Percentiles rank a stretch among this genome's conserved stretches.
Evolutionary conservation across 192 early-diverging fungal genomes (phyloP).

Genomic region (Coemansia sp.): DNA sequence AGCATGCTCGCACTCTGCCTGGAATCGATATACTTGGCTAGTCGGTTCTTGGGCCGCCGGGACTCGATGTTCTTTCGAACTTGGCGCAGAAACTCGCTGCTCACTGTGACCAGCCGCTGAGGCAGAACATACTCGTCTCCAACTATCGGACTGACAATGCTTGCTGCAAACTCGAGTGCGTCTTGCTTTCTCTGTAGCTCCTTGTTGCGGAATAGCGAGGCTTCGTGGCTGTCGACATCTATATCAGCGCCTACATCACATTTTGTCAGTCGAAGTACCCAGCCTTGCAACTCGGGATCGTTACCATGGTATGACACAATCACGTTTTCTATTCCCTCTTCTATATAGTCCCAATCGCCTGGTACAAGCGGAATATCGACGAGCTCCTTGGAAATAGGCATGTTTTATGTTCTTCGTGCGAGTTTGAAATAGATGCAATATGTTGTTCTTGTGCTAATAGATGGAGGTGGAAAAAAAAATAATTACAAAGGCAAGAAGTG

Average conservation of each 20-base stretch:
- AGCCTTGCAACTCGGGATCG: slow-evolving; percentile 26
- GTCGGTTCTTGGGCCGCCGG: slow-evolving; percentile 50
- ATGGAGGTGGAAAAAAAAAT: neutral
- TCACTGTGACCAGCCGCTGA: slow-evolving; percentile 14
- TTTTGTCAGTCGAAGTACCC: slow-evolving; percentile 42
- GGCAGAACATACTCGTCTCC: slow-evolving; percentile 58
- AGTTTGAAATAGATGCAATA: neutral
- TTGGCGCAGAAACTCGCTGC: slow-evolving; percentile 39
- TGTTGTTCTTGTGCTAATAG: neutral
- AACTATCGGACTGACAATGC: slow-evolving; percentile 54
- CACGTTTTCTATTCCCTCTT: slow-evolving; percentile 77
- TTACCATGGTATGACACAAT: slow-evolving; percentile 61
- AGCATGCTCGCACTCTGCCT: slow-evolving; percentile 49
- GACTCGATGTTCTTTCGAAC: slow-evolving; percentile 32
- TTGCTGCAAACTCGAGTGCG: slow-evolving; percentile 15
- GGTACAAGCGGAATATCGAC: slow-evolving; percentile 16
- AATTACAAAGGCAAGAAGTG: neutral
- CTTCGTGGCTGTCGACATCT: slow-evolving; percentile 17
- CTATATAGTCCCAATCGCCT: slow-evolving; percentile 65
- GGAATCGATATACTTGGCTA: slow-evolving; percentile 52
- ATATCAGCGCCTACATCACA: neutral
- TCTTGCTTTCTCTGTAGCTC: slow-evolving; percentile 7
- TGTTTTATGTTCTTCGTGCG: neutral
- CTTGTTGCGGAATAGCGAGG: slow-evolving; percentile 17
- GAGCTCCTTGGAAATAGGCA: neutral